Conservation (phyloP, 1,284 basidiomycete genomes). For the Ceraceosorus guamensis region DNA sequence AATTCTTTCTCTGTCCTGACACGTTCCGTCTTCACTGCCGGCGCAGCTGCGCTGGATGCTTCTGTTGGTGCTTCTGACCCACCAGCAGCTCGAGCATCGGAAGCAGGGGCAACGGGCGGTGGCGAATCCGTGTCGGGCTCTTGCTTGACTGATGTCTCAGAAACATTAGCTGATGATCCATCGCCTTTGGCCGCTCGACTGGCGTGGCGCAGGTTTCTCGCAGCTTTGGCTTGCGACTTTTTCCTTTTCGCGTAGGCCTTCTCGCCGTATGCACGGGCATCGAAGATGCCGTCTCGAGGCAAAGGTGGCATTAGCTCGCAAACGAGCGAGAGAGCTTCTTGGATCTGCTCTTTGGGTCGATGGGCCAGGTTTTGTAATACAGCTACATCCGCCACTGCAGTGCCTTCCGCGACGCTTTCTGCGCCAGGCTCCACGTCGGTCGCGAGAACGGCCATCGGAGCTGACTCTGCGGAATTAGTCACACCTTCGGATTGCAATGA, state of each 20-base stretch:
- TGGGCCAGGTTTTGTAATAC: slow-evolving; percentile 95
- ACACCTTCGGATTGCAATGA: slow-evolving; percentile 5
- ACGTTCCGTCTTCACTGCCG: slow-evolving; percentile 18
- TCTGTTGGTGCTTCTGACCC: slow-evolving; percentile 2
- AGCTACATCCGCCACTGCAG: slow-evolving; percentile 65
- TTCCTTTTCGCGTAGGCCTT: slow-evolving; percentile 58
- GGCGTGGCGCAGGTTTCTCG: background rate
- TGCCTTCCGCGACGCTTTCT: background rate
- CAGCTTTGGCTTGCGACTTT: background rate
- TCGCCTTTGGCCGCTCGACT: background rate
- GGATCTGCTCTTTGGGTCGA: slow-evolving; percentile 70
- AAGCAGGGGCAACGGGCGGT: no score
- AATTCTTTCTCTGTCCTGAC: slow-evolving; percentile 21
- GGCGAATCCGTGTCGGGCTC: slow-evolving; percentile 8
- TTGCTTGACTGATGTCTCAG: slow-evolving; percentile 1
- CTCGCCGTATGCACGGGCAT: slow-evolving; percentile 79
- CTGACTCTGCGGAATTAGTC: slow-evolving; percentile 16
- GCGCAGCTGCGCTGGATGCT: background rate
- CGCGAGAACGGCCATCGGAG: slow-evolving; percentile 16
- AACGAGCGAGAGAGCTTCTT: slow-evolving; percentile 40
- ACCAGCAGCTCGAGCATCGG: no score
- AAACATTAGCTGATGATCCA: no score
- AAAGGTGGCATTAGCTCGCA: slow-evolving; percentile 41
- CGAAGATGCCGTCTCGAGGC: slow-evolving; percentile 77
- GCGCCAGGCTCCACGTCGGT: background rate